Evolutionary conservation across 352 stramenopile species (phyloP), one percentile per base, ranked within the genome.

Genomic region (Pythium coloratum): DNA sequence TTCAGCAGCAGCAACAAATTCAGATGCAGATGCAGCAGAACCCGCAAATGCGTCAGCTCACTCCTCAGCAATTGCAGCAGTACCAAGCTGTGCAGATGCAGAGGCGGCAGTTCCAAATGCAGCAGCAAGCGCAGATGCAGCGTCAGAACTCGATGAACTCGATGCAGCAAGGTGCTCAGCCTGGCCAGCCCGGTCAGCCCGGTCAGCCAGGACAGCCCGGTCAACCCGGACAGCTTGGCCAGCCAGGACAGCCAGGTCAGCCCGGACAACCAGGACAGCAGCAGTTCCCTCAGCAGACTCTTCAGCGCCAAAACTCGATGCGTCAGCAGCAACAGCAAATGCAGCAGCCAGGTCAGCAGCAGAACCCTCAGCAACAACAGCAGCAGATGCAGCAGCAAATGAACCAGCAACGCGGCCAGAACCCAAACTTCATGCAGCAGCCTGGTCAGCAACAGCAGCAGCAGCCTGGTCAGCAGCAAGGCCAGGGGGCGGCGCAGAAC

Each of bases 1-100:
- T 88, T 67, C 80, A 89, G 67, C 82, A 91, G 64, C 83, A 92
- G 51, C 84, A 92, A 47, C 83, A 90, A 61, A 60, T 89, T 68
- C 85, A 93, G 51, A 90, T 90, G 77, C 82, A 91, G 65, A 92
- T 92, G 82, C 83, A 90, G 82, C 83, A 90, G 58, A 93, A 94
- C 60, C 82, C 83, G 9, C 84, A 92, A 59, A 88, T 91, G 76
- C 81, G 82, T 1, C 85, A 93, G 67, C 84, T 92, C 24, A 91
- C 84, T 5, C 84, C 81, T 9, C 84, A 95, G 69, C 86, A 95
- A 49, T 67, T 92, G 67, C 84, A 93, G 69, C 86, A 93, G 66
- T 88, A 88, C 36, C 76, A 76, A 20, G 69, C 61, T 20, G 67
- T 69, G 33, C 76, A 82, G 49, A 67, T 79, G 55, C 74, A 82